Percentiles rank a stretch among this genome's conserved stretches.
phyloP scores from a whole-genome alignment of 1,284 basidiomycete genomes.

The Microstroma glucosiphilum region DNA sequence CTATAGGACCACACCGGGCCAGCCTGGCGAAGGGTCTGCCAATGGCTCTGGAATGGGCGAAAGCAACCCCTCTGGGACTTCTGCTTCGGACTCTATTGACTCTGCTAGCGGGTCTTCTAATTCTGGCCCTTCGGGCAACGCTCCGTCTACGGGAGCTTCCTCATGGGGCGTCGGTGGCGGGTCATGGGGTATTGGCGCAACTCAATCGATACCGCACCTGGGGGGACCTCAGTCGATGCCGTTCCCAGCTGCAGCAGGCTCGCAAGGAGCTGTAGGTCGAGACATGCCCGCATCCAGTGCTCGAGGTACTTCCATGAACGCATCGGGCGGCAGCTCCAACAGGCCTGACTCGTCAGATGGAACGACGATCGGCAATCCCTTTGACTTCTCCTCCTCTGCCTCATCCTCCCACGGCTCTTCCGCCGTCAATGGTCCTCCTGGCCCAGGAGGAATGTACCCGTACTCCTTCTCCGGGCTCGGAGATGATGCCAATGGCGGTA shows the following conservation, averaged over 20 bases:
- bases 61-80: not conserved
- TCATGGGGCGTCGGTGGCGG: not conserved
- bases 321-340: conserved; percentile 3
- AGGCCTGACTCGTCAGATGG: not conserved
- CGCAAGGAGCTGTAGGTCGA: conserved; percentile 13
- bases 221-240: conserved; percentile 40
- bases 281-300: not conserved
- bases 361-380: conserved; percentile 15
- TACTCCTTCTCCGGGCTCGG: not conserved
- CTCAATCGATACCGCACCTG: conserved; percentile 31
- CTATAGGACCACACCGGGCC: not conserved
- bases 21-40: not conserved
- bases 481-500: not conserved
- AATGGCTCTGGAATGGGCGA: not conserved
- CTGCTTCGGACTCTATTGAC: not conserved
- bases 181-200: conserved; percentile 26
- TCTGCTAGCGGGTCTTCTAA: conserved; percentile 2
- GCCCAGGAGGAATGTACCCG: not conserved
- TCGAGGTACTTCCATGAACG: conserved; percentile 9
- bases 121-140: not conserved
- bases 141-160: not conserved
- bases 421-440: conserved; percentile 3
- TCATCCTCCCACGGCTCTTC: conserved; percentile 14
- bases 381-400: conserved; percentile 19
- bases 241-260: conserved; percentile 16